A percentile compares a stretch with the other conserved stretches of the same genome.
These are phyloP conservation scores for Populus euphratica DNA, from an alignment of 345 rosid genomes.

Conservation along the genomic window DNA sequence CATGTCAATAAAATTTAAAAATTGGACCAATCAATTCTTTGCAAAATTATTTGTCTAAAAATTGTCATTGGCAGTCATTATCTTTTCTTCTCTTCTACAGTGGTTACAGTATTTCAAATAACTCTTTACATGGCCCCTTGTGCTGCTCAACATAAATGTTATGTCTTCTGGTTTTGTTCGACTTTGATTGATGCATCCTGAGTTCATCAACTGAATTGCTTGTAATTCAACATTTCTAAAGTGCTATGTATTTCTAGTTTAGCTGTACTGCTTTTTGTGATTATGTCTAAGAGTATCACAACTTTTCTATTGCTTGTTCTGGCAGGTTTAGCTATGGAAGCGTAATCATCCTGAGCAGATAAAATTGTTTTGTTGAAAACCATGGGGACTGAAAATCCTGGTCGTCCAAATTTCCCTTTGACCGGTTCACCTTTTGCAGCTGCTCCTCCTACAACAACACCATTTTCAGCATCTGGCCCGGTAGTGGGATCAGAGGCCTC, in stretches of 20 bases:
- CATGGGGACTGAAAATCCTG: constrained; percentile 71
- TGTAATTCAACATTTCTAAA: not conserved
- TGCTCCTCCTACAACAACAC: constrained; percentile 51
- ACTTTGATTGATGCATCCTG: not conserved
- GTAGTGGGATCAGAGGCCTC: constrained; percentile 40
- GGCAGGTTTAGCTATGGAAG: constrained; percentile 42
- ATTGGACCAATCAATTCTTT: not conserved
- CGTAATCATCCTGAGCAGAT: constrained; percentile 19
- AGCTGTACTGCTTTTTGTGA: not conserved
- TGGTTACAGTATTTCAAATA: not conserved
- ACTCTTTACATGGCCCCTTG: not conserved
- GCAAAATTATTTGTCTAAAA: not conserved
- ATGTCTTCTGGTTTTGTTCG: not conserved
- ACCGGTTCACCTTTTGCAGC: constrained; percentile 56
- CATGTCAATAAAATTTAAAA: not conserved
- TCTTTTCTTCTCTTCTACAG: not conserved
- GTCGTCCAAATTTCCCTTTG: constrained; percentile 54
- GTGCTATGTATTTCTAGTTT: not conserved
- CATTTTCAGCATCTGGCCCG: constrained; percentile 57
- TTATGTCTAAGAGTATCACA: not conserved
- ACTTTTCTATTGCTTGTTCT: constrained; percentile 4
- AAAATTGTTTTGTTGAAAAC: constrained; percentile 11
- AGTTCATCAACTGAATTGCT: not conserved
- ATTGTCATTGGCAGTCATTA: not conserved
- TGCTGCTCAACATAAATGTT: not conserved